phyloP scores from a whole-genome alignment of 1,284 basidiomycete species.

The Exobasidium cylindrosporum region DNA sequence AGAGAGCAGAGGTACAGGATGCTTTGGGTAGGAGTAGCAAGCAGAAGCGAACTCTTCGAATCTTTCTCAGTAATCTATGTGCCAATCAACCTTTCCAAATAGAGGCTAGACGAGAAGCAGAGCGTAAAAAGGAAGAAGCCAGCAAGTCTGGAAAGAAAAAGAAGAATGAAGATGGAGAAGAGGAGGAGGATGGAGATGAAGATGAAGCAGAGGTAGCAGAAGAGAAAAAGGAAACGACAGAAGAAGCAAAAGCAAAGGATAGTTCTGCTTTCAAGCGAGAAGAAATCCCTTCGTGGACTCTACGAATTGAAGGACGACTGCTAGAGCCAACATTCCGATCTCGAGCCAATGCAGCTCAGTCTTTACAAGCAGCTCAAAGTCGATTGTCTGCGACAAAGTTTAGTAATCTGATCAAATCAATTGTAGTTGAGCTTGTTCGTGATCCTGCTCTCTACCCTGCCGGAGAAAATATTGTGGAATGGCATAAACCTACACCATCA shows the following conservation, averaged over 20 bases:
- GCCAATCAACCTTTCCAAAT: constrained; percentile 66
- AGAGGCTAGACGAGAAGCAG: constrained; percentile 21
- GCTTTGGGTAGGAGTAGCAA: constrained; percentile 54
- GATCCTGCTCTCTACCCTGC: constrained; percentile 73
- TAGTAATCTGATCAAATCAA: constrained; percentile 77
- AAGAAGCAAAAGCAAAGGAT: constrained; percentile 66
- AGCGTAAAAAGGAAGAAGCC: constrained; percentile 18
- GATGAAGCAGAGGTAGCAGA: not conserved
- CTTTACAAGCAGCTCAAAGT: constrained; percentile 45
- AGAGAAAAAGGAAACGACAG: not conserved
- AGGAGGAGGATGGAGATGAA: constrained; percentile 18
- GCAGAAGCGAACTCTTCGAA: constrained; percentile 68
- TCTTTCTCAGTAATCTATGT: constrained; percentile 84
- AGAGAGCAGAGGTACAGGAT: constrained; percentile 69
- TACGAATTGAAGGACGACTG: constrained; percentile 83
- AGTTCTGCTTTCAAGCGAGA: not conserved
- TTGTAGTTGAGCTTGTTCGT: constrained; percentile 82
- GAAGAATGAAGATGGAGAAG: constrained; percentile 30
- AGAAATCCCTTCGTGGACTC: constrained; percentile 75
- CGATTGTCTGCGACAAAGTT: constrained; percentile 64
- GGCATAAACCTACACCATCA: constrained; percentile 58
- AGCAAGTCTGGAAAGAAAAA: constrained; percentile 10
- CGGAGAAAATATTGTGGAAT: constrained; percentile 50
- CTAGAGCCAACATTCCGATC: constrained; percentile 59
- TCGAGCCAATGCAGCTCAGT: constrained; percentile 42